Evolutionary conservation across 2,329 filamentous ascomycete genomes (phyloP).

Genomic region (Phaeosphaeriaceae sp.): DNA sequence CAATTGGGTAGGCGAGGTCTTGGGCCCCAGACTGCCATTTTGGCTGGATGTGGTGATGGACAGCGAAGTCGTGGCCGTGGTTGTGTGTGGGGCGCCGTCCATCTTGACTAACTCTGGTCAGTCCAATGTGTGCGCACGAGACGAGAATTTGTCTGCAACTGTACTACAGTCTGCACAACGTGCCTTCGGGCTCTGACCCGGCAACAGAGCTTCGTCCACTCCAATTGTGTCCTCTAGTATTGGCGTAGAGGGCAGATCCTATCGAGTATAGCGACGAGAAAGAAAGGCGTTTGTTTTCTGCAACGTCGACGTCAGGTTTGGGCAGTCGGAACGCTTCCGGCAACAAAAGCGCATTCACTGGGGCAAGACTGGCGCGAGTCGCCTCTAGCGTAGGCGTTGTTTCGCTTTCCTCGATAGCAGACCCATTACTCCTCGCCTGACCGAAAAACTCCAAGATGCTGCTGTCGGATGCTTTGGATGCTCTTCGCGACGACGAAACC

Average conservation of each 20-base stretch:
- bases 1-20: constrained; percentile 47
- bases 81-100: constrained; percentile 39
- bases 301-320: constrained; percentile 52
- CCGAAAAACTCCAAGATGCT: constrained; percentile 40
- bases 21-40: constrained; percentile 48
- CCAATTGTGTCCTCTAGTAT: constrained; percentile 59
- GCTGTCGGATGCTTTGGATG: constrained; percentile 54
- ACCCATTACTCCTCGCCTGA: constrained; percentile 20
- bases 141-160: too few species aligned
- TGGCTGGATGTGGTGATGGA: constrained; percentile 54
- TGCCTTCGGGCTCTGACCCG: constrained; percentile 55
- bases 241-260: constrained; percentile 62
- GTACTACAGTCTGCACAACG: constrained; percentile 22
- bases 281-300: constrained; percentile 70
- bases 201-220: constrained; percentile 55
- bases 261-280: constrained; percentile 76
- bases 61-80: constrained; percentile 54
- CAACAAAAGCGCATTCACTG: constrained; percentile 41
- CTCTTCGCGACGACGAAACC: constrained; percentile 50
- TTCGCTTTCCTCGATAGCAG: constrained; percentile 56
- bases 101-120: constrained; percentile 29
- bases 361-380: constrained; percentile 22
- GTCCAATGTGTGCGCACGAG: constrained; percentile 9
- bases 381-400: constrained; percentile 51
- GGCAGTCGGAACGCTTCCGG: constrained; percentile 57